phyloP scores from a whole-genome alignment of 169 alveolate species.

The Eimeria acervulina region DNA sequence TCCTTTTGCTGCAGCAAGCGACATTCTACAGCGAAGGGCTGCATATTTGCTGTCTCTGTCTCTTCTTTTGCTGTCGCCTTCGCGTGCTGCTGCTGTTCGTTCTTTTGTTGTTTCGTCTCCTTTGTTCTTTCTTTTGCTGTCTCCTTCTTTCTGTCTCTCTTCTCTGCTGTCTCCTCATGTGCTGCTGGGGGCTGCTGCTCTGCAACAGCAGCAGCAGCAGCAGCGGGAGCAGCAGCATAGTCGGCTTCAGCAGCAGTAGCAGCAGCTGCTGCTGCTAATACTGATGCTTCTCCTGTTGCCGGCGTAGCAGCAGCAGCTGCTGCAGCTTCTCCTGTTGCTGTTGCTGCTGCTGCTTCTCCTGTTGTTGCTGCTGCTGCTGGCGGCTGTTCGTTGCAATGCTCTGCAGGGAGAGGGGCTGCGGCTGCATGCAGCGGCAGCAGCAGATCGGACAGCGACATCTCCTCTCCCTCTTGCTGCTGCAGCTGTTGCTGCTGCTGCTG shows the following conservation, averaged over 20 bases:
- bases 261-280: neutral
- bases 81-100: neutral
- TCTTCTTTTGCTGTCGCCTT: neutral
- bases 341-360: no score
- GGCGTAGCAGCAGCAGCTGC: neutral
- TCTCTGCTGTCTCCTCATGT: neutral
- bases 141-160: neutral
- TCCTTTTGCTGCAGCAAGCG: neutral
- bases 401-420: no score
- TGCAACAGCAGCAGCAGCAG: neutral
- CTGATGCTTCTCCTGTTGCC: neutral
- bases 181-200: neutral
- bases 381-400: no score
- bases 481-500: conserved; percentile 34
- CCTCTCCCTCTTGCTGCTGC: conserved; percentile 14
- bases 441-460: neutral
- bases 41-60: neutral
- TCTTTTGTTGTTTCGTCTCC: neutral
- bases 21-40: no score
- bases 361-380: conserved; percentile 4
- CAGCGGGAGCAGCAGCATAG: neutral
- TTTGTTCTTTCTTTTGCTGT: neutral
- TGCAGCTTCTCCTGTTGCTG: neutral
- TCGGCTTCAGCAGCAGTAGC: neutral
- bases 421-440: neutral